These are phyloP conservation scores for Apophysomyces ossiformis DNA, from an alignment of 371 early-diverging fungal genomes.

Conservation along the genomic window DNA sequence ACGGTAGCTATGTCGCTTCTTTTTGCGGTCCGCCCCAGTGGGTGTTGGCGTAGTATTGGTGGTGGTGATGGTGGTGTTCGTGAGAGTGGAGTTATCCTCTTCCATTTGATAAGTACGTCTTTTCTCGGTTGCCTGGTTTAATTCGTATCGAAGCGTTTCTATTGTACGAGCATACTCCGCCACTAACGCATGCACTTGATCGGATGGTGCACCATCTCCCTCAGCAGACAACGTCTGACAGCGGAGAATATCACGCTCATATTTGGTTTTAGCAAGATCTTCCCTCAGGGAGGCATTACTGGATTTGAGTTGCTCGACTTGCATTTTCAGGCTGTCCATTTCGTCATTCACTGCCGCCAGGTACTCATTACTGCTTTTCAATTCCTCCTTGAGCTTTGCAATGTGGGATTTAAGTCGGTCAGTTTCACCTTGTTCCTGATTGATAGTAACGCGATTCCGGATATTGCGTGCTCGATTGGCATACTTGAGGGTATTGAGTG, in stretches of 20 bases:
- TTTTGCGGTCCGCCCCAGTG: not conserved
- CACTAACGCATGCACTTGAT: conserved; percentile 13
- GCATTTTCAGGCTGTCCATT: conserved; percentile 45
- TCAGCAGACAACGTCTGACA: conserved; percentile 14
- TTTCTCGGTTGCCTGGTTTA: conserved; percentile 15
- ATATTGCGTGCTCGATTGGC: conserved; percentile 89
- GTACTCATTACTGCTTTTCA: conserved; percentile 42
- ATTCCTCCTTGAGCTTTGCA: conserved; percentile 39
- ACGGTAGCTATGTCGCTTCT: conserved; percentile 28
- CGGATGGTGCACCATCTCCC: not conserved
- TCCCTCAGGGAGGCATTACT: conserved; percentile 15
- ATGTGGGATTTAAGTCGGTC: conserved; percentile 38
- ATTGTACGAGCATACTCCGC: conserved; percentile 32
- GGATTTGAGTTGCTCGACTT: conserved; percentile 28
- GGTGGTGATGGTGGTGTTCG: too few relatives aligned
- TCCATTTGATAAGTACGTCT: not conserved
- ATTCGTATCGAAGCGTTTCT: conserved; percentile 19
- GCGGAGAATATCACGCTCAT: conserved; percentile 31
- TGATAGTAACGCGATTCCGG: conserved; percentile 70
- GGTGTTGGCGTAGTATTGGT: not conserved
- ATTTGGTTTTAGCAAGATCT: conserved; percentile 30
- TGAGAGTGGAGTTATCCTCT: not conserved
- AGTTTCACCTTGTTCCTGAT: conserved; percentile 32
- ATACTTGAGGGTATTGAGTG: conserved; percentile 90
- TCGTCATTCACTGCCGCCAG: conserved; percentile 48